Percentiles rank a stretch among this genome's conserved stretches.
Conservation (phyloP, 2,329 filamentous ascomycete genomes). For the Plectosphaerella cucumerina region DNA sequence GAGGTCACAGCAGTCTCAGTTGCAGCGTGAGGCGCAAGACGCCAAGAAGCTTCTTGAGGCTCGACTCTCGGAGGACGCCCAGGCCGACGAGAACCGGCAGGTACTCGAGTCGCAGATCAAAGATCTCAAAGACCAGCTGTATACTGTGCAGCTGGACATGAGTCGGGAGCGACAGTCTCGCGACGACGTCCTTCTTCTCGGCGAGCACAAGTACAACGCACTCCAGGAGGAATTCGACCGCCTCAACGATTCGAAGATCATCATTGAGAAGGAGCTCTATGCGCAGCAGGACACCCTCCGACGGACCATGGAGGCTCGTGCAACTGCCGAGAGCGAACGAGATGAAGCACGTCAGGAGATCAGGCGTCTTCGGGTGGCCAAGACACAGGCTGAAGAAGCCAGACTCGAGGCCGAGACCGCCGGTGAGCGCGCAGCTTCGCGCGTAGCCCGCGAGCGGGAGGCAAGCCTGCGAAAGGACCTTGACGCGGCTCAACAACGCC, state of each 20-base stretch:
- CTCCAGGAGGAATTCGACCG: constrained; percentile 81
- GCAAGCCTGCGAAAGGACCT: constrained; percentile 73
- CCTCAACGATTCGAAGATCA: constrained; percentile 92
- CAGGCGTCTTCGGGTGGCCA: constrained; percentile 75
- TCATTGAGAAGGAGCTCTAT: constrained; percentile 96
- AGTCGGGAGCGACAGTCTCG: constrained; percentile 89
- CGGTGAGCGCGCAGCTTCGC: constrained; percentile 75
- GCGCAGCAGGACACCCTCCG: constrained; percentile 89
- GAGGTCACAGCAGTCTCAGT: constrained; percentile 75
- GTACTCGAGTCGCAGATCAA: constrained; percentile 84
- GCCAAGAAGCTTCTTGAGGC: constrained; percentile 82
- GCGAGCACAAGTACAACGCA: constrained; percentile 80
- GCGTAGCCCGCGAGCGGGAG: constrained; percentile 76
- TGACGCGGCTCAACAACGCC: constrained; percentile 69
- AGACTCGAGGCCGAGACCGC: constrained; percentile 76
- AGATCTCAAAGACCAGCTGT: constrained; percentile 81
- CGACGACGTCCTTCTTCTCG: constrained; percentile 86
- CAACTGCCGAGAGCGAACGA: constrained; percentile 77
- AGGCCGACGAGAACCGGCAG: constrained; percentile 75
- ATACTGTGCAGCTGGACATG: constrained; percentile 79
- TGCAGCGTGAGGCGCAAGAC: constrained; percentile 85
- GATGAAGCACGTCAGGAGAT: constrained; percentile 88
- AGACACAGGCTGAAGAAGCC: constrained; percentile 79
- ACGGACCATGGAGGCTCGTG: constrained; percentile 76
- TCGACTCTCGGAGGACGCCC: constrained; percentile 83